phyloP scores from a whole-genome alignment of 1,284 basidiomycete genomes.

The Pisolithus thermaeus region DNA sequence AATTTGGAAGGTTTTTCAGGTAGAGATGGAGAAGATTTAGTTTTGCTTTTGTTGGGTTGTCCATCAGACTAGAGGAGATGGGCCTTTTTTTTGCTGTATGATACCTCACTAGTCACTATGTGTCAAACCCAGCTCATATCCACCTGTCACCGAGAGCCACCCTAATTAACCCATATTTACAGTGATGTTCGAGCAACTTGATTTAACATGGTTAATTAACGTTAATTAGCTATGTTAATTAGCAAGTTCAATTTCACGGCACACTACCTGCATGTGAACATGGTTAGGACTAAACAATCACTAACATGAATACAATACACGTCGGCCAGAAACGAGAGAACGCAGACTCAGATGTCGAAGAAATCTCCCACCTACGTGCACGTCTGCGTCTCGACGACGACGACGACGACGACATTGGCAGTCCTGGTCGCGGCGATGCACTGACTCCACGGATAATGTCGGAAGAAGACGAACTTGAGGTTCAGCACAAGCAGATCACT shows the following conservation, averaged over 20 bases:
- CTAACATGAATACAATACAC: background rate
- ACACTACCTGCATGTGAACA: background rate
- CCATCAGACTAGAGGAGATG: background rate
- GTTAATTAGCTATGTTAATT: background rate
- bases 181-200: background rate
- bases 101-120: too few species aligned
- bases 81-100: too few species aligned
- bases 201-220: background rate
- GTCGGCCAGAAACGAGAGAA: too few species aligned
- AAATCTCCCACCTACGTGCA: too few species aligned
- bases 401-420: background rate
- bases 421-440: slow-evolving; percentile 1
- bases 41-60: background rate
- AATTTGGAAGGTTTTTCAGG: background rate
- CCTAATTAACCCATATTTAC: background rate
- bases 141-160: background rate
- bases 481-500: slow-evolving; percentile 58
- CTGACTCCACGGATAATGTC: slow-evolving; percentile 31
- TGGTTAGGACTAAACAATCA: too few species aligned
- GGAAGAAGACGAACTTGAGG: slow-evolving; percentile 60
- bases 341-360: too few species aligned
- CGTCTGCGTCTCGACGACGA: background rate
- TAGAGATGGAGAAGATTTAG: background rate
- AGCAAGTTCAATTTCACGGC: background rate
- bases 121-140: too few species aligned